phyloP scores from a whole-genome alignment of 2,329 filamentous ascomycete species.

The Xylariaceae sp. region DNA sequence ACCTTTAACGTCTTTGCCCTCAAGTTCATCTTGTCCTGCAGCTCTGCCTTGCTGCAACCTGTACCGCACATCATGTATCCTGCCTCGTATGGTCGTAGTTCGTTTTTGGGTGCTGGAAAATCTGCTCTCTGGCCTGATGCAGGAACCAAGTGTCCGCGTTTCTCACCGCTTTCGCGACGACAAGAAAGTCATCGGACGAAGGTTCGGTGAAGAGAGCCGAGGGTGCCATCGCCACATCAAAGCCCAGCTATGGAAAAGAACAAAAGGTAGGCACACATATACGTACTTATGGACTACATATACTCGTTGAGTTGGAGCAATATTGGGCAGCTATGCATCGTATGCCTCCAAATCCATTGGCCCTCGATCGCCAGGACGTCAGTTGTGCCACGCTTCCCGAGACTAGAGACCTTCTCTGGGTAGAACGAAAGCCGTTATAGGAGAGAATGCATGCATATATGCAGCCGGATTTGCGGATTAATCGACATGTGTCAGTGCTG shows the following conservation, averaged over 20 bases:
- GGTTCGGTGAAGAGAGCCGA: too few species aligned
- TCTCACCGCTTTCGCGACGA: background rate
- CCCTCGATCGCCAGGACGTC: slow-evolving; percentile 6
- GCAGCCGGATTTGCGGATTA: too few species aligned
- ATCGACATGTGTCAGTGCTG: too few species aligned
- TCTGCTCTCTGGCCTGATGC: background rate
- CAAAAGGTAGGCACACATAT: slow-evolving; percentile 15
- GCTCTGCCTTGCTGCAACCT: background rate
- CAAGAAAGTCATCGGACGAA: too few species aligned
- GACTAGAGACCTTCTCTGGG: slow-evolving; percentile 3
- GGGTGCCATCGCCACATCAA: slow-evolving; percentile 1
- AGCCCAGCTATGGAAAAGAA: slow-evolving; percentile 10
- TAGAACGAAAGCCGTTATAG: slow-evolving; percentile 5
- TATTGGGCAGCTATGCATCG: slow-evolving; percentile 17
- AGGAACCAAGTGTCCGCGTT: background rate
- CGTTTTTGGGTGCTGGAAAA: too few species aligned
- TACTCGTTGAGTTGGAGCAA: slow-evolving; percentile 2
- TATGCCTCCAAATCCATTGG: slow-evolving; percentile 1
- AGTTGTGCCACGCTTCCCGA: slow-evolving; percentile 12
- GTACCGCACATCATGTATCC: background rate
- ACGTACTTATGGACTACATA: slow-evolving; percentile 8
- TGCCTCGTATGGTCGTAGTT: background rate
- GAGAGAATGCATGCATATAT: background rate
- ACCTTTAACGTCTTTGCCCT: too few species aligned
- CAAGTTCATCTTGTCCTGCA: background rate